phyloP scores from a whole-genome alignment of 1,139 yeast genomes.

The Zygosaccharomyces sapae region DNA sequence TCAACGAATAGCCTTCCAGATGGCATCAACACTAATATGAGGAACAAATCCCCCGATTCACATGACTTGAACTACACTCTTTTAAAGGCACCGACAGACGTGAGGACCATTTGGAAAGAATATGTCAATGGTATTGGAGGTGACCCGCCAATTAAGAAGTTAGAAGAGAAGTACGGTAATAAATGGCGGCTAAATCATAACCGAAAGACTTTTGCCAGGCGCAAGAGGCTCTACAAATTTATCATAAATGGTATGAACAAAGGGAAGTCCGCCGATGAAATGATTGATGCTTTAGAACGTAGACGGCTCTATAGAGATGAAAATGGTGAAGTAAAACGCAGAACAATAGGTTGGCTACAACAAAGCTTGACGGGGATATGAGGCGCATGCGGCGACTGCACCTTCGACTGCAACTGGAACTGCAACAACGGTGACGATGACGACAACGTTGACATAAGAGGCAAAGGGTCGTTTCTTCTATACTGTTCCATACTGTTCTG shows the following conservation, averaged over 20 bases:
- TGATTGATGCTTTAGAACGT: constrained; percentile 34
- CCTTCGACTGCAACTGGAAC: too few relatives aligned
- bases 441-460: too few relatives aligned
- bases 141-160: constrained; percentile 35
- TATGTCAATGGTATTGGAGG: constrained; percentile 37
- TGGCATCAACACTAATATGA: background rate
- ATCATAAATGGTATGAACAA: constrained; percentile 36
- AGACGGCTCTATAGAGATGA: constrained; percentile 32
- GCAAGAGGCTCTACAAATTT: constrained; percentile 38
- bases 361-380: constrained; percentile 35
- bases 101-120: constrained; percentile 38
- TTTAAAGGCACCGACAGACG: constrained; percentile 36
- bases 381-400: too few relatives aligned
- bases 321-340: constrained; percentile 34
- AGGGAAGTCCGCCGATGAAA: constrained; percentile 36
- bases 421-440: too few relatives aligned
- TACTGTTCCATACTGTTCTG: too few relatives aligned
- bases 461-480: too few relatives aligned
- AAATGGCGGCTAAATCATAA: constrained; percentile 37
- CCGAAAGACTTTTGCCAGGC: constrained; percentile 36
- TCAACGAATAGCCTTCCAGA: background rate
- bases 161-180: constrained; percentile 38
- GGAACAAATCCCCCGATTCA: constrained; percentile 1
- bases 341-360: constrained; percentile 38
- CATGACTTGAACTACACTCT: constrained; percentile 29